These are phyloP conservation scores for Euphorbia schlechtendalii DNA, from an alignment of 441 rosid genomes.

Conservation along the genomic window DNA sequence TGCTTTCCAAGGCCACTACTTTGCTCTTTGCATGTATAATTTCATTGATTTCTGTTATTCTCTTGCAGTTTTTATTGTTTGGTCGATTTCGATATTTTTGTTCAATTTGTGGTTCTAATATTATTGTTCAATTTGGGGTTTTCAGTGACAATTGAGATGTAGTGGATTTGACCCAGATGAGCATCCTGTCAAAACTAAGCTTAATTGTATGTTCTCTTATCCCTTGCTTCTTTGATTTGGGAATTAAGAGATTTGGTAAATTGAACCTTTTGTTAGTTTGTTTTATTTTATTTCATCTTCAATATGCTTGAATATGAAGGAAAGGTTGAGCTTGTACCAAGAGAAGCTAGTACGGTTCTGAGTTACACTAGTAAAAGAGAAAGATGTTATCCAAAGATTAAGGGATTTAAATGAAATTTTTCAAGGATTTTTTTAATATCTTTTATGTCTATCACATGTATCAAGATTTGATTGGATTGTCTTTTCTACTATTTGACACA, in stretches of 20 bases:
- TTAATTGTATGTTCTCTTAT: constrained; percentile 45
- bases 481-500: no score
- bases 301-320: constrained; percentile 31
- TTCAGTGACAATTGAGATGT: constrained; percentile 81
- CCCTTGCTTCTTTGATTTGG: constrained; percentile 1
- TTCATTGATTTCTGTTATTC: no score
- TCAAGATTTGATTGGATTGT: no score
- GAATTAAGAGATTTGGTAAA: background rate
- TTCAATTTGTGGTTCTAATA: constrained; percentile 11
- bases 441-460: no score
- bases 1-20: constrained; percentile 70
- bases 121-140: constrained; percentile 10
- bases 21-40: constrained; percentile 46
- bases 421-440: no score
- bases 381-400: no score
- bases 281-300: background rate
- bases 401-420: no score
- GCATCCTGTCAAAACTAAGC: constrained; percentile 82
- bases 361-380: no score
- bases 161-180: constrained; percentile 67
- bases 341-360: no score
- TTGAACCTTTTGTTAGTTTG: background rate
- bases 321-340: constrained; percentile 61
- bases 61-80: constrained; percentile 34
- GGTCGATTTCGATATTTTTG: background rate